Percentiles rank a stretch among this genome's conserved stretches.
phyloP scores from a whole-genome alignment of 306 rosid species.

The apple (Malus domestica) region DNA sequence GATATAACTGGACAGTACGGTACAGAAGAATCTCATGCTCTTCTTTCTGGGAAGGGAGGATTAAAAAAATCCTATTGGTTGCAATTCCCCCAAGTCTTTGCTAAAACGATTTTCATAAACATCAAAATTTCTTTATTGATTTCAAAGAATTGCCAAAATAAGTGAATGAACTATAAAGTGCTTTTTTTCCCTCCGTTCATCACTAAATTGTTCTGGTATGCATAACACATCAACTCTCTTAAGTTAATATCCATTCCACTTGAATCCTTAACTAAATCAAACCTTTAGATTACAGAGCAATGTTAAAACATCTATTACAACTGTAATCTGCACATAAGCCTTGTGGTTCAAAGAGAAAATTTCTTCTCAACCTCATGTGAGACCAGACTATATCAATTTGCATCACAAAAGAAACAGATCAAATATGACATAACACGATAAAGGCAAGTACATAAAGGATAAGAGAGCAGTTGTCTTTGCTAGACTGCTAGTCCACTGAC shows the following conservation, averaged over 20 bases:
- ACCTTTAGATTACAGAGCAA: neutral
- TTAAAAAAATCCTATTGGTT: too few relatives aligned
- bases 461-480: neutral
- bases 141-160: neutral
- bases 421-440: neutral
- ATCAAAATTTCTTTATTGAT: neutral
- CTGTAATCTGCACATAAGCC: neutral
- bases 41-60: too few relatives aligned
- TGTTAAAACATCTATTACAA: neutral
- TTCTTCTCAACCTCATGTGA: neutral
- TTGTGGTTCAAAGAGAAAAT: neutral
- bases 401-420: neutral
- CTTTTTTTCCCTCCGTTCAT: neutral
- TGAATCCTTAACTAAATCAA: neutral
- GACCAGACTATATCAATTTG: neutral
- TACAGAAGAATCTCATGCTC: too few relatives aligned
- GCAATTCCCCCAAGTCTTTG: neutral
- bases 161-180: neutral
- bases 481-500: constrained; percentile 24
- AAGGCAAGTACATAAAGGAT: constrained; percentile 11
- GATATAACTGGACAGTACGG: too few relatives aligned
- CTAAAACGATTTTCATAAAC: neutral
- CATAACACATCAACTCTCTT: too few relatives aligned
- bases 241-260: neutral
- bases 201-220: neutral